A percentile compares a stretch with the other conserved stretches of the same genome.
Evolutionary conservation across 78 protist species (phyloP).

Genomic region (Dictyostelium firmibasis): DNA sequence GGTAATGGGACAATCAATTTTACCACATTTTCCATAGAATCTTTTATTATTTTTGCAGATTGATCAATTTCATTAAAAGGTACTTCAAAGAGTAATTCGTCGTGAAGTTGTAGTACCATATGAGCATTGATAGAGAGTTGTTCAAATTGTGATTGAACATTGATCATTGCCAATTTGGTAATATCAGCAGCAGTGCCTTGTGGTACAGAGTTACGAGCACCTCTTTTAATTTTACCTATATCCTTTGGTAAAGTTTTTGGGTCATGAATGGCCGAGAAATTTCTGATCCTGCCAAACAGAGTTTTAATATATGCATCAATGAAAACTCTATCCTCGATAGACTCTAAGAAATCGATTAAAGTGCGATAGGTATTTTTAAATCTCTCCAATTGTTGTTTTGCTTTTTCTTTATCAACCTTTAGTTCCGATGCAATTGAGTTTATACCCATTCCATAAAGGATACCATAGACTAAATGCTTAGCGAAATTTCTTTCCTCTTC

Average conservation of each 20-base stretch:
- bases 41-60: conserved; percentile 7
- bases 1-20: conserved; percentile 39
- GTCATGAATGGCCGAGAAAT: not conserved
- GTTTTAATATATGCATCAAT: conserved; percentile 29
- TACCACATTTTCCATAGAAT: conserved; percentile 51
- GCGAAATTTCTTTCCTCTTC: conserved; percentile 44
- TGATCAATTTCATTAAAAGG: not conserved
- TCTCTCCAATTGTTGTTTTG: not conserved
- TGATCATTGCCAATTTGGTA: conserved; percentile 79
- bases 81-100: conserved; percentile 87
- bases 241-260: not conserved
- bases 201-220: conserved; percentile 73
- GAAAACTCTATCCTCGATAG: not conserved
- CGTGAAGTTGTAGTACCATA: conserved; percentile 83
- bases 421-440: conserved; percentile 25
- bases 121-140: not conserved
- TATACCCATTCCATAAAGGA: conserved; percentile 81
- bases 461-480: conserved; percentile 79
- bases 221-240: conserved; percentile 39
- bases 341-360: not conserved
- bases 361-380: conserved; percentile 30
- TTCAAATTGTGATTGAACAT: conserved; percentile 2
- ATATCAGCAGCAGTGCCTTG: conserved; percentile 91
- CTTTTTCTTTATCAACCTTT: not conserved
- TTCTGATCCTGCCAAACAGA: conserved; percentile 53